A percentile compares a stretch with the other conserved stretches of the same genome.
Evolutionary conservation across 2,329 filamentous ascomycete genomes (phyloP).

Genomic region (Xylaria sp.): DNA sequence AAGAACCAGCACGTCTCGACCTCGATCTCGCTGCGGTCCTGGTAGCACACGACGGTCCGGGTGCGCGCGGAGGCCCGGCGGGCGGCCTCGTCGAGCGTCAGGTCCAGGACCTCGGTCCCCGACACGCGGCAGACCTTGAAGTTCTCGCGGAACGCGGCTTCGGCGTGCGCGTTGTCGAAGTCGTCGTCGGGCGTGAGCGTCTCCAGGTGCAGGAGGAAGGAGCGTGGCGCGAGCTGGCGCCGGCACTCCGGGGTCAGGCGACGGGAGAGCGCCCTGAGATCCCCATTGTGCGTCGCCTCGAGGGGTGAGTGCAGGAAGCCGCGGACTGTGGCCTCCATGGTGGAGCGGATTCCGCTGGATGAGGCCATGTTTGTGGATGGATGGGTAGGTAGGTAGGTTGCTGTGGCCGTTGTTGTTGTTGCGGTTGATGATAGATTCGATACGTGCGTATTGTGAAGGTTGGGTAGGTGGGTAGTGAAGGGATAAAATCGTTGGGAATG

Average conservation of each 20-base stretch:
- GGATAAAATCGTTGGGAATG: no score
- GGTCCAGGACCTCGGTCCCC: neutral
- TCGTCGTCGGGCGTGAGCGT: neutral
- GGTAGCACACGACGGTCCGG: neutral
- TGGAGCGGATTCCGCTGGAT: no score
- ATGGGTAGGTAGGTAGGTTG: no score
- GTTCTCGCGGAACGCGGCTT: neutral
- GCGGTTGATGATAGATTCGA: no score
- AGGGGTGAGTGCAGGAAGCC: no score
- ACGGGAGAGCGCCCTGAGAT: no score
- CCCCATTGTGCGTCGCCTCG: no score
- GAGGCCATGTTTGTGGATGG: no score
- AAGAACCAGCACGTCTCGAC: conserved; percentile 6
- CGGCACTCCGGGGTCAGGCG: neutral
- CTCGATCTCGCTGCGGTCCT: neutral
- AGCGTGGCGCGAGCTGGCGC: neutral
- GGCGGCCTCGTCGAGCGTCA: neutral
- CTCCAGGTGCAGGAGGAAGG: neutral
- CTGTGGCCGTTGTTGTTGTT: no score
- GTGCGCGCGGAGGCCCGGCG: neutral
- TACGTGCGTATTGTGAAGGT: no score
- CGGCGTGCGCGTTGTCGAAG: neutral
- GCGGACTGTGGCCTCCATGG: neutral
- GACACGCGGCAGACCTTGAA: neutral
- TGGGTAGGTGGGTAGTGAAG: no score